phyloP scores from a whole-genome alignment of 805 yeast species.

The Nakazawaea ambrosiae region DNA sequence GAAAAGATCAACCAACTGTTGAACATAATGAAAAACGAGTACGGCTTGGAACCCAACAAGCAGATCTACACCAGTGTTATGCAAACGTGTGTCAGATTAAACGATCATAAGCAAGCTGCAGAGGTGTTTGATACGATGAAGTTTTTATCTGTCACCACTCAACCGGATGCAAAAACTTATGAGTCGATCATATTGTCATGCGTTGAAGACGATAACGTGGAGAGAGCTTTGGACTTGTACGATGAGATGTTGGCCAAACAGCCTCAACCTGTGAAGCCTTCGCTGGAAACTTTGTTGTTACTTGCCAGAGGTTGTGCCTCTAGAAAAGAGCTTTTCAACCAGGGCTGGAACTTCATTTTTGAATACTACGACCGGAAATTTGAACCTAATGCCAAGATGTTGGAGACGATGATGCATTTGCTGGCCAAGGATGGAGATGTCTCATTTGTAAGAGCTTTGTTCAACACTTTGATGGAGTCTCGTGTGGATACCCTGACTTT shows the following conservation, averaged over 20 bases:
- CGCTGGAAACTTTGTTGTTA: slow-evolving; percentile 40
- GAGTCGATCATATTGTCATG: slow-evolving; percentile 65
- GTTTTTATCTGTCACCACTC: slow-evolving; percentile 56
- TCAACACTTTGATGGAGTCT: slow-evolving; percentile 36
- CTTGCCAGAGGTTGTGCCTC: slow-evolving; percentile 66
- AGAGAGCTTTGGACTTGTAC: slow-evolving; percentile 69
- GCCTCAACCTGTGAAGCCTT: slow-evolving; percentile 29
- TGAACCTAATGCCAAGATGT: slow-evolving; percentile 32
- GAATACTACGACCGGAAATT: slow-evolving; percentile 45
- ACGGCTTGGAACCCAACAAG: slow-evolving; percentile 35
- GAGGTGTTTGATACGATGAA: slow-evolving; percentile 81
- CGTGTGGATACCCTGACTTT: slow-evolving; percentile 4
- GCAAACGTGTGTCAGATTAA: slow-evolving; percentile 49
- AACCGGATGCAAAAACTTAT: slow-evolving; percentile 65
- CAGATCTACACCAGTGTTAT: slow-evolving; percentile 49
- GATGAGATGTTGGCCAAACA: slow-evolving; percentile 50
- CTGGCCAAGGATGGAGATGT: slow-evolving; percentile 81
- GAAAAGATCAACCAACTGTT: slow-evolving; percentile 31
- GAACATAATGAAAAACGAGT: slow-evolving; percentile 26
- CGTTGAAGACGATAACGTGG: slow-evolving; percentile 54
- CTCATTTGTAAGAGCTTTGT: slow-evolving; percentile 62
- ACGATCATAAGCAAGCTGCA: slow-evolving; percentile 53
- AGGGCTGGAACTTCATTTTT: slow-evolving; percentile 76
- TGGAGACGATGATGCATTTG: slow-evolving; percentile 65
- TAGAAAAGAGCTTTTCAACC: slow-evolving; percentile 34